Evolutionary conservation across 1,139 yeast species (phyloP).

Genomic region (Pneumocystis murina): DNA sequence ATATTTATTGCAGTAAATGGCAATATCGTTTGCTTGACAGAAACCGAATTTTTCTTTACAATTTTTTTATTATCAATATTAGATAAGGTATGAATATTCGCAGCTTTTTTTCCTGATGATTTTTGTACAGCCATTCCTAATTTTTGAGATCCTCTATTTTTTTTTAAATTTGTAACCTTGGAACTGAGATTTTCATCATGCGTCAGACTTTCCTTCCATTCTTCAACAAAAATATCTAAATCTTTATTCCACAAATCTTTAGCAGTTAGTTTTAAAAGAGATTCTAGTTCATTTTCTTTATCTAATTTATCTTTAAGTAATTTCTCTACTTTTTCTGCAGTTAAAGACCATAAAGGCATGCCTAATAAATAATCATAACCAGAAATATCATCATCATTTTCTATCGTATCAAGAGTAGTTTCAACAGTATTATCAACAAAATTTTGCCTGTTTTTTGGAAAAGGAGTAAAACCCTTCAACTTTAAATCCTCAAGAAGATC

Average conservation of each 20-base stretch:
- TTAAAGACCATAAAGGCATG: slow-evolving; percentile 88
- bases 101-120: not conserved
- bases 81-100: not conserved
- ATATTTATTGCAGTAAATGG: not conserved
- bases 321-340: slow-evolving; percentile 52
- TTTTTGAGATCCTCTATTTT: not conserved
- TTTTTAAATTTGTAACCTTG: slow-evolving; percentile 12
- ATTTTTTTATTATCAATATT: not conserved
- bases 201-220: slow-evolving; percentile 50
- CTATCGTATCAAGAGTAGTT: slow-evolving; percentile 13
- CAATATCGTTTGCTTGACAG: slow-evolving; percentile 1
- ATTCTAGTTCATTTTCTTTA: slow-evolving; percentile 58
- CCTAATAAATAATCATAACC: slow-evolving; percentile 64
- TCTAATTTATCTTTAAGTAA: slow-evolving; percentile 56
- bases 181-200: slow-evolving; percentile 35
- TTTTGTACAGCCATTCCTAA: not conserved
- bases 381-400: slow-evolving; percentile 30
- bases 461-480: slow-evolving; percentile 55
- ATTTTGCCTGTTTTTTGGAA: slow-evolving; percentile 24
- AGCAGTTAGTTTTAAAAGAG: slow-evolving; percentile 52
- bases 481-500: slow-evolving; percentile 50
- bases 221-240: slow-evolving; percentile 51
- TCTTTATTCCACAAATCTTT: slow-evolving; percentile 82
- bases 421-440: slow-evolving; percentile 24
- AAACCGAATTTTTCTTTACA: not conserved